These are phyloP conservation scores for Nothophaeocryptopus gaeumannii DNA, from an alignment of 2,329 filamentous ascomycete genomes.

Conservation along the genomic window DNA sequence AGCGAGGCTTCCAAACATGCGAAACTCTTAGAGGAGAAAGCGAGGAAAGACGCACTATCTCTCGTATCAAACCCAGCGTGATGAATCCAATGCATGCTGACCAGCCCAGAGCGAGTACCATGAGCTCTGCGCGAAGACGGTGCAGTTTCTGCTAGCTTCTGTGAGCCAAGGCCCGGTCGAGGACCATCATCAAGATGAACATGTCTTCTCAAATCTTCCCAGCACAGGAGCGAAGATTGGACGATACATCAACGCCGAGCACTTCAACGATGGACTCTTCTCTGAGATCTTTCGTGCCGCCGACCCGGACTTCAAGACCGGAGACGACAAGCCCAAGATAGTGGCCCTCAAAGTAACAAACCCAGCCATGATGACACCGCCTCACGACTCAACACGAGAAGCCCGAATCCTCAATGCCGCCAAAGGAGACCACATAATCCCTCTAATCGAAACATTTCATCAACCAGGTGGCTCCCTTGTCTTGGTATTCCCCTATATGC, in stretches of 20 bases:
- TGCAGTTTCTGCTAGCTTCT: constrained; percentile 30
- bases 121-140: constrained; percentile 37
- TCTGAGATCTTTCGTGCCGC: constrained; percentile 76
- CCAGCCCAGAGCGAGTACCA: constrained; percentile 56
- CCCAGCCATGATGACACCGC: constrained; percentile 67
- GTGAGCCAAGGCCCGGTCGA: constrained; percentile 31
- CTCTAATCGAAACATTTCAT: constrained; percentile 68
- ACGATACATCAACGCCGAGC: constrained; percentile 54
- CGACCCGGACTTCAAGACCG: constrained; percentile 30
- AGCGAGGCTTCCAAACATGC: constrained; percentile 57
- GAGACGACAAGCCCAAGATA: constrained; percentile 28
- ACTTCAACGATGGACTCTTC: constrained; percentile 67
- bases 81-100: constrained; percentile 28
- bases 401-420: constrained; percentile 66
- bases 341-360: constrained; percentile 84
- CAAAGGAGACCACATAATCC: constrained; percentile 59
- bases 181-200: constrained; percentile 28
- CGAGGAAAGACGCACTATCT: constrained; percentile 58
- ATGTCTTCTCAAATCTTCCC: constrained; percentile 34
- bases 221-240: constrained; percentile 48
- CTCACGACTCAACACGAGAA: constrained; percentile 80
- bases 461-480: constrained; percentile 70
- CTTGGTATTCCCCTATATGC: constrained; percentile 81
- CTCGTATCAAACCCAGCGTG: constrained; percentile 46
- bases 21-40: constrained; percentile 63